Evolutionary conservation across 176 grass and related monocot species (phyloP).

Genomic region (Hsuehochloa calcarea): DNA sequence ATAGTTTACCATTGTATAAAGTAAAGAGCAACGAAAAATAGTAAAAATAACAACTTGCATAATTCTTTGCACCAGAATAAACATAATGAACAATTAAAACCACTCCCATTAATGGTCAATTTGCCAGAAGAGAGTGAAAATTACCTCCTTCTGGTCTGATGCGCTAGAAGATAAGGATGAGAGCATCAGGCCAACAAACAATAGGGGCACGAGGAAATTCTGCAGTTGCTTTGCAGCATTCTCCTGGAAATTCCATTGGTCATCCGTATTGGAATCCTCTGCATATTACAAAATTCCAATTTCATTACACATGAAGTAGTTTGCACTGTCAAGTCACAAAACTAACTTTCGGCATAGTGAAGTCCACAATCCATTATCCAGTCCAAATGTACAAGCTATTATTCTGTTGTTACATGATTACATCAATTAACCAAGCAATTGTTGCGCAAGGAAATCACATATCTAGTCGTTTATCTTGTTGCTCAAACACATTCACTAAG

Average conservation of each 20-base stretch:
- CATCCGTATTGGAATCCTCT: constrained; percentile 70
- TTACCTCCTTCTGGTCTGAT: constrained; percentile 81
- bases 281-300: neutral
- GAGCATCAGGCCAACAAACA: constrained; percentile 66
- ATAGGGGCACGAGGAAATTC: constrained; percentile 60
- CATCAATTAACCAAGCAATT: neutral
- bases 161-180: constrained; percentile 66
- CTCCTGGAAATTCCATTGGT: constrained; percentile 71
- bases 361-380: neutral
- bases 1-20: neutral
- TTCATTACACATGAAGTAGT: neutral
- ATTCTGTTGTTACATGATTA: neutral
- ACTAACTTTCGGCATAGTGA: neutral
- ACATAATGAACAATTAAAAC: neutral
- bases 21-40: neutral
- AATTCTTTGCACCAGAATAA: neutral
- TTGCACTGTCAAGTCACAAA: neutral
- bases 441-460: neutral
- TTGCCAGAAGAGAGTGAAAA: neutral
- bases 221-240: constrained; percentile 57
- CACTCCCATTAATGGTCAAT: neutral
- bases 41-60: neutral
- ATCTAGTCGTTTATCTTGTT: neutral
- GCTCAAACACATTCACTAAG: neutral
- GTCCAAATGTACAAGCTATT: neutral